These are phyloP conservation scores for Xylaria longipes DNA, from an alignment of 495 filamentous ascomycete species.

Conservation along the genomic window DNA sequence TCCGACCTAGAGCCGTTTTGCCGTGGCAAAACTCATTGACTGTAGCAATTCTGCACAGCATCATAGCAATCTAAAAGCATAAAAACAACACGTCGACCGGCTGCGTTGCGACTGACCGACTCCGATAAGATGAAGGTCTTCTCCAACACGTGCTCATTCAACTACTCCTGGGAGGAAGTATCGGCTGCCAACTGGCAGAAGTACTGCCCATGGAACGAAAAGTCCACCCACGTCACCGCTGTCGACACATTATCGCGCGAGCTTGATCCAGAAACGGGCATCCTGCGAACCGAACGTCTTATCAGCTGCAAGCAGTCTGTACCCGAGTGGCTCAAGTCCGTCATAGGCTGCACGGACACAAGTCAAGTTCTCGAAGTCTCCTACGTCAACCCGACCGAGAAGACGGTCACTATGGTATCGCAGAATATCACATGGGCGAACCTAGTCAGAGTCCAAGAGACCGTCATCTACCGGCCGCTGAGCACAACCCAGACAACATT, in stretches of 20 bases:
- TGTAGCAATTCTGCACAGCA: not conserved
- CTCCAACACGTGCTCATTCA: slow-evolving; percentile 82
- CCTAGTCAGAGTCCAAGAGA: slow-evolving; percentile 86
- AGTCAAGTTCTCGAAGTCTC: slow-evolving; percentile 93
- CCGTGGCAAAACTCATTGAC: not conserved
- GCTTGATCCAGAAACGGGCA: slow-evolving; percentile 83
- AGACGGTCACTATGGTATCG: slow-evolving; percentile 92
- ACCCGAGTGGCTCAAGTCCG: slow-evolving; percentile 81
- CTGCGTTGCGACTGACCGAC: not conserved
- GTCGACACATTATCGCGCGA: slow-evolving; percentile 87
- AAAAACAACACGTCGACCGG: not conserved
- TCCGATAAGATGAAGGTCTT: slow-evolving; percentile 85
- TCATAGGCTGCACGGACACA: slow-evolving; percentile 73
- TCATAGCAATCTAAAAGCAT: not conserved
- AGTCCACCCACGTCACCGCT: slow-evolving; percentile 89
- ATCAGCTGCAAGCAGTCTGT: slow-evolving; percentile 93
- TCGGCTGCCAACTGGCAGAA: slow-evolving; percentile 99
- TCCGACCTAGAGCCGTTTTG: slow-evolving; percentile 15
- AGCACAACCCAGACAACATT: slow-evolving; percentile 75
- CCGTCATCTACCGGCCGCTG: slow-evolving; percentile 78
- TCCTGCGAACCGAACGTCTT: slow-evolving; percentile 93
- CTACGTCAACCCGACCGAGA: slow-evolving; percentile 81
- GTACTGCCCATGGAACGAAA: slow-evolving; percentile 98
- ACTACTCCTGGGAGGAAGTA: slow-evolving; percentile 98
- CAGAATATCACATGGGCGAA: slow-evolving; percentile 91